These are phyloP conservation scores for Bauhinia variegata DNA, from an alignment of 306 rosid genomes.

Conservation along the genomic window DNA sequence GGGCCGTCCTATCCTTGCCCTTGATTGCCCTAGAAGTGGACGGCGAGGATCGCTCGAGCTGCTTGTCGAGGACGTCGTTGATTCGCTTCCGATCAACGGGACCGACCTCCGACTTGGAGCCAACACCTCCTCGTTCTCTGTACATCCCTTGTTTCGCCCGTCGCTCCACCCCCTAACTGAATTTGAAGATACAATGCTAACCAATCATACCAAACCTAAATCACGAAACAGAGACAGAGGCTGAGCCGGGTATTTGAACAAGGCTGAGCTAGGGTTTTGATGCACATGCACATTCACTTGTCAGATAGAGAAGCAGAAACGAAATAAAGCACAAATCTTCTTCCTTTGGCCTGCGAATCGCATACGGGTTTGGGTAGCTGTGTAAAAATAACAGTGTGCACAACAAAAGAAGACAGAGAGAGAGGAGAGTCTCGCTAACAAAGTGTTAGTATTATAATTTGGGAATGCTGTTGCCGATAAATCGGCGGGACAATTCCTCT, in stretches of 20 bases:
- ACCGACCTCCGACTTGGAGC: constrained; percentile 46
- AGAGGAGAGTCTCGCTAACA: too few species aligned
- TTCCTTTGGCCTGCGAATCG: neutral
- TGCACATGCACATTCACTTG: neutral
- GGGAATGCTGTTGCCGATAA: constrained; percentile 29
- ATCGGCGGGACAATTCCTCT: constrained; percentile 32
- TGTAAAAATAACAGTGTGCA: constrained; percentile 4
- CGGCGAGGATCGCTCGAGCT: constrained; percentile 76
- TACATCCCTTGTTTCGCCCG: constrained; percentile 42
- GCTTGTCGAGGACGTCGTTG: constrained; percentile 74
- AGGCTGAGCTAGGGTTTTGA: constrained; percentile 7
- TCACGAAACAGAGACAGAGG: neutral
- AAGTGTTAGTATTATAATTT: neutral
- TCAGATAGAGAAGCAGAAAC: neutral
- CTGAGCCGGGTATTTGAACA: neutral
- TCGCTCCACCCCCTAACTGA: constrained; percentile 1
- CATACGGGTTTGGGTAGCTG: constrained; percentile 9
- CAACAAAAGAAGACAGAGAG: too few species aligned
- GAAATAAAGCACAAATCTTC: constrained; percentile 8
- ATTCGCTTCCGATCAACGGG: constrained; percentile 67
- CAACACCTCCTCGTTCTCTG: constrained; percentile 50
- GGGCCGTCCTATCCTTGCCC: constrained; percentile 53
- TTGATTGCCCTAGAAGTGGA: constrained; percentile 64
- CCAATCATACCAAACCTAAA: constrained; percentile 29
- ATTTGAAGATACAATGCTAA: neutral